phyloP scores from a whole-genome alignment of 306 rosid genomes.

The Crotalaria pallida region DNA sequence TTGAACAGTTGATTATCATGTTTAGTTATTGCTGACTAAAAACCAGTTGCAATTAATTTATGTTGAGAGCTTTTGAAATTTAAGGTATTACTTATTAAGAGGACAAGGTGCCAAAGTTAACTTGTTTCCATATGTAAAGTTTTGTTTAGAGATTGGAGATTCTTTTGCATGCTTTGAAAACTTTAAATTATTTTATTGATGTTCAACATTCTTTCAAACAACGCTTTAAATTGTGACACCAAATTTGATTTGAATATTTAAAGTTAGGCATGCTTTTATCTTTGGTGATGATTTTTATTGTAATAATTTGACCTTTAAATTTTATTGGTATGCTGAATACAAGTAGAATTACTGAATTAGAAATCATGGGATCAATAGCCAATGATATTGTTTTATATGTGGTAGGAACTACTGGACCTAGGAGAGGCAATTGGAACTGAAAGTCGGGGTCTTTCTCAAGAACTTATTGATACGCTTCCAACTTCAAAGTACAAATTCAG shows the following conservation, averaged over 20 bases:
- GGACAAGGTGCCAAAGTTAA: not conserved
- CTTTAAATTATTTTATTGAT: not conserved
- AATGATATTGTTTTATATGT: slow-evolving; percentile 11
- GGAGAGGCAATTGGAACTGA: slow-evolving; percentile 89
- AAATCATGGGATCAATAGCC: slow-evolving; percentile 4
- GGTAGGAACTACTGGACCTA: slow-evolving; percentile 74
- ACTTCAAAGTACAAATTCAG: slow-evolving; percentile 61
- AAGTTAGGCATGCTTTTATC: not conserved
- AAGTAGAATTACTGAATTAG: slow-evolving; percentile 9
- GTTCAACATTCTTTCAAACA: not conserved
- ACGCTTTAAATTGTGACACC: not conserved
- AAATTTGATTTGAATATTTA: not conserved
- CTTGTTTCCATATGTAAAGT: not conserved
- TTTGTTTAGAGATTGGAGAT: not conserved
- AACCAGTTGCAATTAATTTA: not conserved
- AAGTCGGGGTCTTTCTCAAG: slow-evolving; percentile 79
- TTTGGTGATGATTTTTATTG: not conserved
- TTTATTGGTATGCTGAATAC: slow-evolving; percentile 9
- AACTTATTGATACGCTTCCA: slow-evolving; percentile 76
- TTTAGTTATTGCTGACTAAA: slow-evolving; percentile 1
- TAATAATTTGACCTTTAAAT: slow-evolving; percentile 5
- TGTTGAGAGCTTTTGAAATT: not conserved
- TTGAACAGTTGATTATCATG: not conserved
- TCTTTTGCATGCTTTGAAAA: not conserved
- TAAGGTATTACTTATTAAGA: not conserved